These are phyloP conservation scores for Aspergillus proliferans DNA, from an alignment of 2,329 filamentous ascomycete genomes.

Conservation along the genomic window DNA sequence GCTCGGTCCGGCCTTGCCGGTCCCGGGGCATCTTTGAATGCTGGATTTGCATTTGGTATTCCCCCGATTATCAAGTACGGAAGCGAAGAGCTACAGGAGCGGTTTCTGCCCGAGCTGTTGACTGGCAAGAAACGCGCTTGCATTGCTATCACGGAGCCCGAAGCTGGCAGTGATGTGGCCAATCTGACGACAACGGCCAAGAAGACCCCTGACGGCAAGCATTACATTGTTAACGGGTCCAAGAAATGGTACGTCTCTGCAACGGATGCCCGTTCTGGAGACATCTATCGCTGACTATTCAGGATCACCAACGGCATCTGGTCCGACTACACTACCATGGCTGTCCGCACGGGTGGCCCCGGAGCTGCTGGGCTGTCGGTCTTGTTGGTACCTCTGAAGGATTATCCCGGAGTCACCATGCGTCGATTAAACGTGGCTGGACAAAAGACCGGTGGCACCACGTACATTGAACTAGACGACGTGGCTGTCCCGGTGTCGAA, in stretches of 20 bases:
- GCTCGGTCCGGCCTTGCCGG: conserved; percentile 58
- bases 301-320: conserved; percentile 68
- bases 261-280: background rate
- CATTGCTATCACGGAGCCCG: conserved; percentile 74
- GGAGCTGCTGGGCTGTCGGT: conserved; percentile 59
- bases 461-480: conserved; percentile 70
- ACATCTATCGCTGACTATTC: background rate
- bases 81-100: conserved; percentile 54
- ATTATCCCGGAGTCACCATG: conserved; percentile 61
- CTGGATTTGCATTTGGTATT: conserved; percentile 66
- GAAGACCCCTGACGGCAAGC: conserved; percentile 56
- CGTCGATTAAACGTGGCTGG: conserved; percentile 62
- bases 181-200: conserved; percentile 64
- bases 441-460: conserved; percentile 61
- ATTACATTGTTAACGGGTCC: conserved; percentile 65
- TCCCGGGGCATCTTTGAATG: conserved; percentile 59
- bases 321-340: conserved; percentile 63
- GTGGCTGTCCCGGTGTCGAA: conserved; percentile 66
- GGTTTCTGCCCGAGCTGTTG: conserved; percentile 62
- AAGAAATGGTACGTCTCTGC: conserved; percentile 61
- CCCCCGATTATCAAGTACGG: conserved; percentile 67
- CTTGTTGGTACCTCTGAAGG: conserved; percentile 64
- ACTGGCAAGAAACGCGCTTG: conserved; percentile 61
- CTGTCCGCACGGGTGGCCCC: conserved; percentile 64
- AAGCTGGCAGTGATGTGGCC: conserved; percentile 67